Percentiles rank a stretch among this genome's conserved stretches.
Conservation (phyloP, 1,284 basidiomycete genomes). For the Bjerkandera adusta region DNA sequence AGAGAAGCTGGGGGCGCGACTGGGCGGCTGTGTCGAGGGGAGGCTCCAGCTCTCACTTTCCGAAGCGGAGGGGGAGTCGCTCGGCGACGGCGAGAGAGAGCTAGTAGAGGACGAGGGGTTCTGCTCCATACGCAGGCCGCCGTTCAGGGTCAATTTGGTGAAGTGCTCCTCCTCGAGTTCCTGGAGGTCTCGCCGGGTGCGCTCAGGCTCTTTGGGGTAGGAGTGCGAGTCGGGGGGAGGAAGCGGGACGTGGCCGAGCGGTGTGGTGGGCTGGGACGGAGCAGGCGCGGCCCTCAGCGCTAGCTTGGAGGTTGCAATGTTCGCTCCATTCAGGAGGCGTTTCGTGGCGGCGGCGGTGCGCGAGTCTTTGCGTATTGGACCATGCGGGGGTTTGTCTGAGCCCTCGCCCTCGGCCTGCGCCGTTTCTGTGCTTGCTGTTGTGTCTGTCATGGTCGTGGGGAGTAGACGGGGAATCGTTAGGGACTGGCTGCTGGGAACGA, state of each 20-base stretch:
- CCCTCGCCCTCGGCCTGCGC: constrained; percentile 55
- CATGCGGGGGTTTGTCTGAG: constrained; percentile 56
- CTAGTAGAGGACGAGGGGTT: constrained; percentile 32
- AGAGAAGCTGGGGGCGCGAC: constrained; percentile 36
- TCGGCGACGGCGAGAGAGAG: constrained; percentile 36
- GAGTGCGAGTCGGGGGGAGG: constrained; percentile 52
- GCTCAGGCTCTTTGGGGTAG: constrained; percentile 56
- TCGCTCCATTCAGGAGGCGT: constrained; percentile 22
- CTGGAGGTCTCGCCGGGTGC: constrained; percentile 45
- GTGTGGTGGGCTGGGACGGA: constrained; percentile 15
- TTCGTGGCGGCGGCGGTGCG: constrained; percentile 14
- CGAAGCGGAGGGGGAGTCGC: constrained; percentile 47
- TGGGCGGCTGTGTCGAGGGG: constrained; percentile 59
- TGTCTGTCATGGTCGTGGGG: constrained; percentile 18
- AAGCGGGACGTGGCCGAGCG: constrained; percentile 39
- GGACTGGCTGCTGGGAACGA: constrained; percentile 13
- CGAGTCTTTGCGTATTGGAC: constrained; percentile 22
- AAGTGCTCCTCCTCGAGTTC: constrained; percentile 18
- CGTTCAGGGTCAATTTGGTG: constrained; percentile 17
- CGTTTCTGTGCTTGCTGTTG: constrained; percentile 34
- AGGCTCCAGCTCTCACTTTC: constrained; percentile 62
- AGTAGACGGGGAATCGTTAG: constrained; percentile 15
- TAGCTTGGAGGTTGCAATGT: constrained; percentile 11
- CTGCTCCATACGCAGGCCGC: constrained; percentile 24
- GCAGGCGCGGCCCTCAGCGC: constrained; percentile 14